These are phyloP conservation scores for Serendipita sp. DNA, from an alignment of 768 basidiomycete genomes.

Conservation along the genomic window DNA sequence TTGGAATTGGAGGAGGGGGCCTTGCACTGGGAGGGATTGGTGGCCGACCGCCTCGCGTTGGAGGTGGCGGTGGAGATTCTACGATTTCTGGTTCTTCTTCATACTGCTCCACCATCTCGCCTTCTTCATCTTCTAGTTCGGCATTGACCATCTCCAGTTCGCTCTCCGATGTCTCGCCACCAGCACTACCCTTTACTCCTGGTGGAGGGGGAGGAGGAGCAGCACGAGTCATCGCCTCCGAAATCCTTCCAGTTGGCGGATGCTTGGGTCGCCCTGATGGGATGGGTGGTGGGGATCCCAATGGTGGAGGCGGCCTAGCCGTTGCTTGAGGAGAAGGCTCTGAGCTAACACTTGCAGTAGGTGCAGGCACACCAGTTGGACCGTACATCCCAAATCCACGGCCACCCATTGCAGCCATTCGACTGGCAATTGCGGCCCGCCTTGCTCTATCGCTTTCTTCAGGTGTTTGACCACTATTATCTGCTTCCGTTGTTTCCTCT, in stretches of 20 bases:
- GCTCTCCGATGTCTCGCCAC: constrained; percentile 54
- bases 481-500: constrained; percentile 17
- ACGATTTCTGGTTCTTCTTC: constrained; percentile 22
- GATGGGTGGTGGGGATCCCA: background rate
- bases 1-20: constrained; percentile 7
- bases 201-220: constrained; percentile 19
- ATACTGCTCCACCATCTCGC: constrained; percentile 19
- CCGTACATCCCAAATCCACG: constrained; percentile 36
- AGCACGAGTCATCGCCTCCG: constrained; percentile 13
- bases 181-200: constrained; percentile 42
- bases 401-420: constrained; percentile 39
- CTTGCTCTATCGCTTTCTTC: constrained; percentile 22
- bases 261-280: background rate
- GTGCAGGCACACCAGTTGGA: background rate
- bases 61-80: constrained; percentile 34
- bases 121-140: constrained; percentile 28
- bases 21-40: constrained; percentile 10
- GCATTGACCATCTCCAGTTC: constrained; percentile 51
- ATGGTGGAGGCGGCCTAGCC: constrained; percentile 18
- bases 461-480: constrained; percentile 9
- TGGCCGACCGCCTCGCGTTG: constrained; percentile 27
- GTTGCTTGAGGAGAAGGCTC: constrained; percentile 14
- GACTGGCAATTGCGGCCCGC: constrained; percentile 35
- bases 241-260: constrained; percentile 5
- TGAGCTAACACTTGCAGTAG: constrained; percentile 7